These are phyloP conservation scores for Petunia secreta DNA, from an alignment of 257 asterid species.

Conservation along the genomic window DNA sequence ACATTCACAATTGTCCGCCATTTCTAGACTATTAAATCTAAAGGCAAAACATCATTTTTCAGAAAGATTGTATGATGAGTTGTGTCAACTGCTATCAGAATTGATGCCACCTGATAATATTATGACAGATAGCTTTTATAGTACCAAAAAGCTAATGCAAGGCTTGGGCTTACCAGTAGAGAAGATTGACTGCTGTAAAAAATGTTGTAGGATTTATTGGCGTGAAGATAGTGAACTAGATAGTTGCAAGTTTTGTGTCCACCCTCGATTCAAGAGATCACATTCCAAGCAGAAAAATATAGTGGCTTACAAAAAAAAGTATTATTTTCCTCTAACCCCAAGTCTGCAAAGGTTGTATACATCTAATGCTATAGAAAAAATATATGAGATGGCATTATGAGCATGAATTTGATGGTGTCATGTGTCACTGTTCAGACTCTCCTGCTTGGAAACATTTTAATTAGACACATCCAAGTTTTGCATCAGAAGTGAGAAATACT, in stretches of 20 bases:
- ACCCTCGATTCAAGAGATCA: not conserved
- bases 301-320: not conserved
- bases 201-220: not conserved
- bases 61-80: no score
- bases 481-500: not conserved
- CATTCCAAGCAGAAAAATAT: not conserved
- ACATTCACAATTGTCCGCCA: not conserved
- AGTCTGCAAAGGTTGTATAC: slow-evolving; percentile 20
- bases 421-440: not conserved
- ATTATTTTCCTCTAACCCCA: slow-evolving; percentile 4
- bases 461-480: not conserved
- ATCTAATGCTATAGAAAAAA: not conserved
- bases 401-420: not conserved
- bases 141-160: no score
- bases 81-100: no score
- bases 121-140: no score
- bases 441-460: slow-evolving; percentile 24
- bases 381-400: slow-evolving; percentile 9
- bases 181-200: no score
- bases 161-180: not conserved
- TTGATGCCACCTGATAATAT: no score
- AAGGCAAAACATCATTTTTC: no score
- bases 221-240: not conserved
- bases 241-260: not conserved
- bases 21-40: not conserved